A percentile compares a stretch with the other conserved stretches of the same genome.
Conservation (phyloP, 2,329 filamentous ascomycete genomes). For the Neonectria ditissima region DNA sequence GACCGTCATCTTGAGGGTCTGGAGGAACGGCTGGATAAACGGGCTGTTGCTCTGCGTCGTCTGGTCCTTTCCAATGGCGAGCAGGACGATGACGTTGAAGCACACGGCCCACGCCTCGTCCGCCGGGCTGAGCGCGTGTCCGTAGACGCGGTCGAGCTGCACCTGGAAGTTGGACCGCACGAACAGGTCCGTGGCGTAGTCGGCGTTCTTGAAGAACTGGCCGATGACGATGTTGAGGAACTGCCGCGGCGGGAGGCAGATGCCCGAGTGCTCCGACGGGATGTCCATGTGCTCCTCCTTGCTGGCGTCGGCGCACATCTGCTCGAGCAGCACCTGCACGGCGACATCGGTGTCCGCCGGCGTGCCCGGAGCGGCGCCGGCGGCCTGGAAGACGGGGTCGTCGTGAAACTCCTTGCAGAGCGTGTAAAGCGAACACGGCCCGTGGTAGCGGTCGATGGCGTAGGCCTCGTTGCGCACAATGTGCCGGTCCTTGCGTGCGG, state of each 20-base stretch:
- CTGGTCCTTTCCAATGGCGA: slow-evolving; percentile 42
- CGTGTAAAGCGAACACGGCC: slow-evolving; percentile 41
- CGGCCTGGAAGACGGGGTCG: slow-evolving; percentile 31
- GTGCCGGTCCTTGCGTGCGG: slow-evolving; percentile 31
- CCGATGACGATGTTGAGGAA: slow-evolving; percentile 42
- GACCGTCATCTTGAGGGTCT: slow-evolving; percentile 42
- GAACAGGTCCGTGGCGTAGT: slow-evolving; percentile 44
- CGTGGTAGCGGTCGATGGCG: slow-evolving; percentile 41
- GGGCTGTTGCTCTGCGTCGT: slow-evolving; percentile 38
- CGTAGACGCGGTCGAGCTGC: slow-evolving; percentile 42
- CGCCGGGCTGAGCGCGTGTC: slow-evolving; percentile 30
- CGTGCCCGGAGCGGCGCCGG: background rate
- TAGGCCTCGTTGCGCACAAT: slow-evolving; percentile 36
- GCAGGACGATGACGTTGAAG: slow-evolving; percentile 42
- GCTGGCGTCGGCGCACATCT: slow-evolving; percentile 39
- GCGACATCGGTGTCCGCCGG: slow-evolving; percentile 12
- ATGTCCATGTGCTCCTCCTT: slow-evolving; percentile 40
- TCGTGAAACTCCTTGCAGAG: slow-evolving; percentile 43
- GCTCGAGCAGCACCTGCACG: slow-evolving; percentile 32
- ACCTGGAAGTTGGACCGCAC: slow-evolving; percentile 36
- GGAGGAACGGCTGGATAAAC: slow-evolving; percentile 42
- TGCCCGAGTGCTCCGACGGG: slow-evolving; percentile 26
- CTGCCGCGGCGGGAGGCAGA: slow-evolving; percentile 41
- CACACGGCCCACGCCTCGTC: slow-evolving; percentile 45
- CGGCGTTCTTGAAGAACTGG: slow-evolving; percentile 41